Evolutionary conservation across 345 rosid genomes (phyloP).

Genomic region (Arabis alpina): DNA sequence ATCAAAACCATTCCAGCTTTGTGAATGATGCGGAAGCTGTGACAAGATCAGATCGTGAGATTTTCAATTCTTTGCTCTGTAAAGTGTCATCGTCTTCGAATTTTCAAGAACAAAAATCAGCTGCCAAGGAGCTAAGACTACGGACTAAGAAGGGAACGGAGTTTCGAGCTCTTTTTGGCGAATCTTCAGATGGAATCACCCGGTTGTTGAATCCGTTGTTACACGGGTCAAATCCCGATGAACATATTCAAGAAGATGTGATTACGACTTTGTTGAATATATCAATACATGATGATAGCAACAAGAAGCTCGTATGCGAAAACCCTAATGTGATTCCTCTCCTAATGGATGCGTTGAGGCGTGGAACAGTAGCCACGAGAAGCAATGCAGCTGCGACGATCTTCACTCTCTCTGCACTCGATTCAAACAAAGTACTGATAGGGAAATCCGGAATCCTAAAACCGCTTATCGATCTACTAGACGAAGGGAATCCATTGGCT

Average conservation of each 20-base stretch:
- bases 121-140: slow-evolving; percentile 78
- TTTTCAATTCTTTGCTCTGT: slow-evolving; percentile 62
- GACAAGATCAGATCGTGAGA: slow-evolving; percentile 63
- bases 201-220: slow-evolving; percentile 70
- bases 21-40: slow-evolving; percentile 54
- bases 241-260: slow-evolving; percentile 84
- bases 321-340: slow-evolving; percentile 75
- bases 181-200: slow-evolving; percentile 62
- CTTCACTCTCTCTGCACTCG: slow-evolving; percentile 87
- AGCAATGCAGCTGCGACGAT: slow-evolving; percentile 95
- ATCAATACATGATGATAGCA: slow-evolving; percentile 89
- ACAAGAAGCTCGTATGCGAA: slow-evolving; percentile 89
- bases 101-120: slow-evolving; percentile 65
- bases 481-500: slow-evolving; percentile 76
- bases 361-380: slow-evolving; percentile 70
- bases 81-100: slow-evolving; percentile 56
- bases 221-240: slow-evolving; percentile 47
- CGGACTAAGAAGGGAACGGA: slow-evolving; percentile 74
- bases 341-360: slow-evolving; percentile 70
- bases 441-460: slow-evolving; percentile 77
- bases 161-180: slow-evolving; percentile 76
- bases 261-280: slow-evolving; percentile 86
- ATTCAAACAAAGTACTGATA: slow-evolving; percentile 76
- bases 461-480: slow-evolving; percentile 77
- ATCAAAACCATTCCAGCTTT: slow-evolving; percentile 37